Percentiles rank a stretch among this genome's conserved stretches.
phyloP scores from a whole-genome alignment of 129 eudicot species.

The Ambrosia trifida region DNA sequence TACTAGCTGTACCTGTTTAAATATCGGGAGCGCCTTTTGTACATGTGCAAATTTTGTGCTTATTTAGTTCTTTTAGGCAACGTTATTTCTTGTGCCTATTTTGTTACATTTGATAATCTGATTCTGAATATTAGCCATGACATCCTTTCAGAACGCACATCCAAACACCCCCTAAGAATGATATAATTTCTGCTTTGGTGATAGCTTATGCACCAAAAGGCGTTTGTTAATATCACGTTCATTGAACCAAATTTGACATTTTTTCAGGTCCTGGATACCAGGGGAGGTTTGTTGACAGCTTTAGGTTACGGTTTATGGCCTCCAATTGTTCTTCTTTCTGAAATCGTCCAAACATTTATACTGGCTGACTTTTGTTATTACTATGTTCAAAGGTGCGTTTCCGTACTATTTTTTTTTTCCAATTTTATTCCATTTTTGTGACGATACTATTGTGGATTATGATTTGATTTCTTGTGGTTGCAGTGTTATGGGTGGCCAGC shows the following conservation, averaged over 20 bases:
- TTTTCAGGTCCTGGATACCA: not conserved
- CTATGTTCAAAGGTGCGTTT: conserved; percentile 3
- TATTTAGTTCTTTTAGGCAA: not conserved
- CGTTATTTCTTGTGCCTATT: not conserved
- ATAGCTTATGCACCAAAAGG: not conserved
- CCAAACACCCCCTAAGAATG: not conserved
- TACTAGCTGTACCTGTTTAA: not conserved
- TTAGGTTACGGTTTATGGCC: conserved; percentile 6
- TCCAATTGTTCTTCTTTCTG: not conserved
- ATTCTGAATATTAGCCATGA: not conserved
- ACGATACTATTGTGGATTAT: not conserved
- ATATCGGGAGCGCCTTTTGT: too few species aligned
- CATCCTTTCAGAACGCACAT: not conserved
- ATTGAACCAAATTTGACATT: not conserved
- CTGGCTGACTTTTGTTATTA: conserved; percentile 4
- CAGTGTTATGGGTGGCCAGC: conserved; percentile 62
- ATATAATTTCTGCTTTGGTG: too few species aligned
- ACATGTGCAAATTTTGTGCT: too few species aligned
- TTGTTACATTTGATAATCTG: not conserved
- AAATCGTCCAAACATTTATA: not conserved
- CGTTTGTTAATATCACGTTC: not conserved
- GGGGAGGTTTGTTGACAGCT: conserved; percentile 8
- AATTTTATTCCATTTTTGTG: not conserved
- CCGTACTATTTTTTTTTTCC: not conserved
- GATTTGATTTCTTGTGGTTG: conserved; percentile 4